Conservation (phyloP, 495 filamentous ascomycete genomes). For the Penicillium atrosanguineum region DNA sequence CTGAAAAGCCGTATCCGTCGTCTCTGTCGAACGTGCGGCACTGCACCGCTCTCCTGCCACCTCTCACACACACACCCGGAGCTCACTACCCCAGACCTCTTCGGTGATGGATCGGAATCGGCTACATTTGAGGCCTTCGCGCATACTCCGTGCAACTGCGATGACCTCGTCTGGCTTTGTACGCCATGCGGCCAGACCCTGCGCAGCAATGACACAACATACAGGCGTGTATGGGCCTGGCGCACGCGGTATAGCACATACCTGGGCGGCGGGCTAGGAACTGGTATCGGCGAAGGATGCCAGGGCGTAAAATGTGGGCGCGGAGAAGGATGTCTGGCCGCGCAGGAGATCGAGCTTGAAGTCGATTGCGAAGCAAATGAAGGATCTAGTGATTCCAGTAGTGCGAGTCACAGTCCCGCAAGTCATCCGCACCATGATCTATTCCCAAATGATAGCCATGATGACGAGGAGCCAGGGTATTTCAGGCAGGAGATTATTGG, state of each 20-base stretch:
- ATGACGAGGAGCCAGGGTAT: constrained; percentile 63
- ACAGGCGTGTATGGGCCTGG: constrained; percentile 83
- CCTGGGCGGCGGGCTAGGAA: constrained; percentile 71
- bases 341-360: constrained; percentile 71
- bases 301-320: constrained; percentile 83
- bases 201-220: constrained; percentile 66
- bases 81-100: background rate
- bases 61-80: constrained; percentile 15
- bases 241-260: constrained; percentile 78
- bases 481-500: constrained; percentile 82
- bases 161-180: constrained; percentile 72
- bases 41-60: constrained; percentile 55
- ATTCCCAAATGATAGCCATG: constrained; percentile 25
- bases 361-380: constrained; percentile 75
- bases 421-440: constrained; percentile 12
- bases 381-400: constrained; percentile 21
- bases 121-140: constrained; percentile 38
- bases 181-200: constrained; percentile 71
- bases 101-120: constrained; percentile 9
- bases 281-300: constrained; percentile 83
- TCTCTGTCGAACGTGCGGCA: constrained; percentile 70
- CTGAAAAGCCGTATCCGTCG: constrained; percentile 72
- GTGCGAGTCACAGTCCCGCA: constrained; percentile 14
- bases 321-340: constrained; percentile 65
- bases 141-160: constrained; percentile 67